phyloP scores from a whole-genome alignment of 352 stramenopile species.

The Phytophthora multivora region DNA sequence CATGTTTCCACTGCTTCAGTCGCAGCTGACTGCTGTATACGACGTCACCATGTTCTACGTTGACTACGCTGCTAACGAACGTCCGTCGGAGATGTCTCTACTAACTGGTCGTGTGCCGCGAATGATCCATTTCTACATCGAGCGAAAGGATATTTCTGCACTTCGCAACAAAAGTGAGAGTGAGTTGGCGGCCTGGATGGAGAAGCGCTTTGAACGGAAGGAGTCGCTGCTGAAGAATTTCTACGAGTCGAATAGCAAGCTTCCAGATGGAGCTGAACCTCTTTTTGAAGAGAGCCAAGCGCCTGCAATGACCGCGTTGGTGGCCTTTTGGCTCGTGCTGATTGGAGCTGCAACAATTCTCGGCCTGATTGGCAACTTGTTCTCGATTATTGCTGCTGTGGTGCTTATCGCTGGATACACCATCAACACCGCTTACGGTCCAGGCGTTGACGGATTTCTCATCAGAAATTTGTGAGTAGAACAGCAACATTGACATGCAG shows the following conservation, averaged over 20 bases:
- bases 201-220: constrained; percentile 70
- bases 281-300: constrained; percentile 49
- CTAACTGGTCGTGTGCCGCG: constrained; percentile 62
- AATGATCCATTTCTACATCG: constrained; percentile 75
- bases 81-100: constrained; percentile 69
- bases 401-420: constrained; percentile 38
- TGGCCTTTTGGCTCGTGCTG: constrained; percentile 62
- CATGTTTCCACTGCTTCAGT: constrained; percentile 67
- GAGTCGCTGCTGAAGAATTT: constrained; percentile 66
- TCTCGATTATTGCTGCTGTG: constrained; percentile 25
- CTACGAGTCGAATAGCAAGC: constrained; percentile 57
- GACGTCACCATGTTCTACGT: constrained; percentile 87
- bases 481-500: neutral
- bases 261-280: constrained; percentile 51
- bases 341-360: constrained; percentile 35
- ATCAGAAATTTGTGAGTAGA: constrained; percentile 32
- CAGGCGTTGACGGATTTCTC: constrained; percentile 60
- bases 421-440: constrained; percentile 37
- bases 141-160: constrained; percentile 53
- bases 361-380: constrained; percentile 34
- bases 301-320: constrained; percentile 33
- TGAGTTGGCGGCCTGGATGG: constrained; percentile 62
- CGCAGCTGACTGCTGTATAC: constrained; percentile 72
- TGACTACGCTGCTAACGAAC: constrained; percentile 62
- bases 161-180: constrained; percentile 42